Conservation (phyloP, 768 basidiomycete genomes). For the Trametes maxima region DNA sequence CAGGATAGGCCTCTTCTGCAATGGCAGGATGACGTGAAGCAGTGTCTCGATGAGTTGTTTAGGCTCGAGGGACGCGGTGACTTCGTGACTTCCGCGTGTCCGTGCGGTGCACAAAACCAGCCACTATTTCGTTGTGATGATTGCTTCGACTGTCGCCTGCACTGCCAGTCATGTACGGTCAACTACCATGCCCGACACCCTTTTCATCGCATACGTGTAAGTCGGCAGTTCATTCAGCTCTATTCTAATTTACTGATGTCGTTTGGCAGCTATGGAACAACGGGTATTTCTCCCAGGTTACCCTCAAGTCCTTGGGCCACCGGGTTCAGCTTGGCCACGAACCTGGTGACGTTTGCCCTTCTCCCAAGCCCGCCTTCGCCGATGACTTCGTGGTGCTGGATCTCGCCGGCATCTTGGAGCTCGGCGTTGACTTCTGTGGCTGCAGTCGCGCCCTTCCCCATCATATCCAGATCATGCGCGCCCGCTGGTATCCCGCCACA, state of each 20-base stretch:
- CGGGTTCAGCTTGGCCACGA: slow-evolving; percentile 33
- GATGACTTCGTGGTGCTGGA: slow-evolving; percentile 27
- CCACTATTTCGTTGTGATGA: neutral
- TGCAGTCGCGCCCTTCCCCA: slow-evolving; percentile 18
- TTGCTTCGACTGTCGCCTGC: neutral
- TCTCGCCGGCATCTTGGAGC: slow-evolving; percentile 30
- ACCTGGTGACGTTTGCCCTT: slow-evolving; percentile 13
- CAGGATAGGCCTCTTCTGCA: slow-evolving; percentile 5
- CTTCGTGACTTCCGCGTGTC: neutral
- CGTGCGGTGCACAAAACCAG: neutral
- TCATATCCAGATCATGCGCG: neutral
- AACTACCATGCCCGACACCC: slow-evolving; percentile 12
- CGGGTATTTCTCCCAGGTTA: too few relatives aligned
- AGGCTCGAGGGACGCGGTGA: slow-evolving; percentile 10
- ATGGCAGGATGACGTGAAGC: neutral
- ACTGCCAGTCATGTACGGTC: neutral
- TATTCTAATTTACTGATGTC: neutral
- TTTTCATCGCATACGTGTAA: slow-evolving; percentile 26
- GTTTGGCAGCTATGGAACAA: neutral
- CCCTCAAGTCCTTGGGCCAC: slow-evolving; percentile 25
- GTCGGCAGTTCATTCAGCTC: neutral
- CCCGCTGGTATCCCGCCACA: neutral
- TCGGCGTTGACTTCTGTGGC: slow-evolving; percentile 30
- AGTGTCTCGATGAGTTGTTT: slow-evolving; percentile 4
- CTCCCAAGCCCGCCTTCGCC: neutral